phyloP scores from a whole-genome alignment of 148 eudicot species.

The Rhododendron henanense region DNA sequence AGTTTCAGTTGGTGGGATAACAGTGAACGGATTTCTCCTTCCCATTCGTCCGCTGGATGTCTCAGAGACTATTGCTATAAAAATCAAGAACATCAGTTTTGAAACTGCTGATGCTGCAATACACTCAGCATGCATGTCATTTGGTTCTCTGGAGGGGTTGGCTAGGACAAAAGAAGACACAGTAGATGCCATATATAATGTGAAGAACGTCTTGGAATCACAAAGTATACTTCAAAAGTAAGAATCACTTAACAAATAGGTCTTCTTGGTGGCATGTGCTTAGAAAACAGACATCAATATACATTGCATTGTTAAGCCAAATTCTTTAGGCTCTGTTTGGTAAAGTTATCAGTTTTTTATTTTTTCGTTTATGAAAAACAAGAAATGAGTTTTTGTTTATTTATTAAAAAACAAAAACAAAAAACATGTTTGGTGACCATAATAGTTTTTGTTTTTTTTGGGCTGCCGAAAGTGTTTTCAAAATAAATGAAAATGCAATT shows the following conservation, averaged over 20 bases:
- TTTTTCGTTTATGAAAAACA: too few relatives aligned
- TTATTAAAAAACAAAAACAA: too few relatives aligned
- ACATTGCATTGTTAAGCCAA: neutral
- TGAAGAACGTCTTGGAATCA: slow-evolving; percentile 6
- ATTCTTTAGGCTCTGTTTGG: neutral
- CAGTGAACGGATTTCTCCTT: slow-evolving; percentile 14
- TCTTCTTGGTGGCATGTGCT: neutral
- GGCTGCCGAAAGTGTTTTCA: too few relatives aligned
- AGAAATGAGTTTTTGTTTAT: too few relatives aligned
- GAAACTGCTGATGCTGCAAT: slow-evolving; percentile 11
- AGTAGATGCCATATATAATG: slow-evolving; percentile 21
- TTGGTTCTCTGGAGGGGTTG: slow-evolving; percentile 22
- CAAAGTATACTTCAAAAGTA: slow-evolving; percentile 19
- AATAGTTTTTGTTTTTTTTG: too few relatives aligned
- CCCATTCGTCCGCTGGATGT: slow-evolving; percentile 13
- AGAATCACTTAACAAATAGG: slow-evolving; percentile 3
- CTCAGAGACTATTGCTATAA: slow-evolving; percentile 11
- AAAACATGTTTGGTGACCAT: too few relatives aligned
- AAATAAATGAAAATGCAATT: too few relatives aligned
- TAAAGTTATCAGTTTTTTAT: too few relatives aligned
- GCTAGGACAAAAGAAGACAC: slow-evolving; percentile 17
- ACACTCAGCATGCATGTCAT: slow-evolving; percentile 22
- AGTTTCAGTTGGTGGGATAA: slow-evolving; percentile 19
- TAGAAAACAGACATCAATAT: neutral
- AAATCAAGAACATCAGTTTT: slow-evolving; percentile 17